Base-by-base conservation (phyloP, 1,284 basidiomycete genomes). In the Malassezia brasiliensis region DNA sequence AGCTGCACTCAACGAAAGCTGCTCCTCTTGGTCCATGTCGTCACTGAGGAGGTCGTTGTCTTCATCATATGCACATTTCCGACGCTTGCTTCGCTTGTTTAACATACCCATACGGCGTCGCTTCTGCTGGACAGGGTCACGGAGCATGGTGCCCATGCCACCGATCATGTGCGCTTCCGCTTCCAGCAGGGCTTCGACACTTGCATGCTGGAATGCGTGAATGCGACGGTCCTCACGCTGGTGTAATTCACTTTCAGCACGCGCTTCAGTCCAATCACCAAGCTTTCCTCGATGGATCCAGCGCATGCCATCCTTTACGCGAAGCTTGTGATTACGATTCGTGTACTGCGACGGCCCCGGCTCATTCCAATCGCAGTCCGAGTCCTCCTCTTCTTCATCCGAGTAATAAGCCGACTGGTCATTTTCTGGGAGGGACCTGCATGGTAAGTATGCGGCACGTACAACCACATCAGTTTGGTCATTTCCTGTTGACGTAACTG, bases 291-390 rank as follows among this genome's bases (percentile, higher is more conserved):
- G 60, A n/a, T 68, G 61, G 4, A 64, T 50, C 68, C 69, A 73
- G n/a, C 71, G 60, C 31, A 62, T 57, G 11, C 65, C 67, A 42
- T 65, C 59, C 12, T 56, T 53, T 12, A 64, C 50, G 22, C 61
- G 62, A 28, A 73, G 66, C 61, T 73, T 73, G 53, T 68, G 67
- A n/a, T 69, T 69, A 8, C 69, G 63, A 46, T 73, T 73, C 34
- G 68, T 37, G n/a, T 48, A 50, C 14, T 39, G 19, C 15, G 50
- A 52, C 8, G 55, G 55, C 1, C 50, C 50, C n/a, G 54, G 36
- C 17, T 25, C 22, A 11, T 35, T 37, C 9, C 36, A n/a, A 5
- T 37, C 36, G 5, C 30, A 17, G 1, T 47, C 46, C 6, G 6
- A 8, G 1, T 40, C 36, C 12, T 52, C 52, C 14, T 47, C 50